Percentiles rank a stretch among this genome's conserved stretches.
Evolutionary conservation across 2,329 filamentous ascomycete species (phyloP).

Genomic region (Apiospora koreana): DNA sequence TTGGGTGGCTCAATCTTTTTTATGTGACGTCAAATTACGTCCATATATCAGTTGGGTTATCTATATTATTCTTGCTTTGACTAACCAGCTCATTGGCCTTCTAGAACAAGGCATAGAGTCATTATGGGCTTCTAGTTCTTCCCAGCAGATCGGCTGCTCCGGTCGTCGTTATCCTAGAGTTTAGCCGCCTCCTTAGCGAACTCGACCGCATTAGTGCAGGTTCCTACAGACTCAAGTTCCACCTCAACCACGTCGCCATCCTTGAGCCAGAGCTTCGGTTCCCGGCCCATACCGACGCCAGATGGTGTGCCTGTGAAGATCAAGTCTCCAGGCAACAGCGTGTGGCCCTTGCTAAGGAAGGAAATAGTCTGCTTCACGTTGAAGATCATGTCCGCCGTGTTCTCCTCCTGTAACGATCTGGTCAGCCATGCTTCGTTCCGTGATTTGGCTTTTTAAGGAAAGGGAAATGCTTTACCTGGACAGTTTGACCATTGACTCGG

Average conservation of each 20-base stretch:
- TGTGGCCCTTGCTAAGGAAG: slow-evolving; percentile 62
- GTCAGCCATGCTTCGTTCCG: neutral
- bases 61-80: neutral
- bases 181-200: slow-evolving; percentile 39
- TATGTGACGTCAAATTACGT: neutral
- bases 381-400: slow-evolving; percentile 65
- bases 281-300: slow-evolving; percentile 71
- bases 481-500: slow-evolving; percentile 58
- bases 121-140: neutral
- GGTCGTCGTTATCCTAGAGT: slow-evolving; percentile 23
- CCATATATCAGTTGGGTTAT: neutral
- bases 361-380: slow-evolving; percentile 59
- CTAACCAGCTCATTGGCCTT: neutral
- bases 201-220: slow-evolving; percentile 54
- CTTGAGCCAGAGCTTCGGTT: slow-evolving; percentile 67
- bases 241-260: slow-evolving; percentile 73
- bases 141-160: neutral
- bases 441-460: too few relatives aligned
- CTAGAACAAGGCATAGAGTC: neutral
- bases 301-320: slow-evolving; percentile 71
- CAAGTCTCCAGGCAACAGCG: slow-evolving; percentile 62
- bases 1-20: too few relatives aligned
- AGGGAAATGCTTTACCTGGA: slow-evolving; percentile 45
- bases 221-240: slow-evolving; percentile 65
- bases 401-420: slow-evolving; percentile 43